A percentile compares a stretch with the other conserved stretches of the same genome.
These are phyloP conservation scores for Copromyces sp. DNA, from an alignment of 495 filamentous ascomycete species.

Conservation along the genomic window DNA sequence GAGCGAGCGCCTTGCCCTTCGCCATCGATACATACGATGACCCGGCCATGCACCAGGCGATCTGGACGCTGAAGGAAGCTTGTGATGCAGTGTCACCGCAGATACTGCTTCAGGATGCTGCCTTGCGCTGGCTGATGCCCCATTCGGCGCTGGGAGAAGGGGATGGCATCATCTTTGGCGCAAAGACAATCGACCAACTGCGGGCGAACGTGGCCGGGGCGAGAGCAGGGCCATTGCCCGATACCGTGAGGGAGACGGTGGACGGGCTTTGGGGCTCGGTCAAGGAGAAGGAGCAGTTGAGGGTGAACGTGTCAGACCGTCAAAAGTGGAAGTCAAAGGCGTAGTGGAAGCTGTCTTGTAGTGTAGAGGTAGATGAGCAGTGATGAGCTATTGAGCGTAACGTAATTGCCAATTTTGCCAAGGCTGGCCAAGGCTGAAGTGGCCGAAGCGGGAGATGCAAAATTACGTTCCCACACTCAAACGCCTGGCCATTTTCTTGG, in stretches of 20 bases:
- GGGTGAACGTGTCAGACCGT: neutral
- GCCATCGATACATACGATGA: conserved; percentile 36
- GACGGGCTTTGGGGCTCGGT: neutral
- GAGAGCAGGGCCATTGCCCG: neutral
- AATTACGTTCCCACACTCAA: too few species aligned
- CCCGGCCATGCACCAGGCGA: conserved; percentile 26
- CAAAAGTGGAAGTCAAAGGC: neutral
- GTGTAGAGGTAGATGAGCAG: neutral
- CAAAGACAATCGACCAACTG: conserved; percentile 13
- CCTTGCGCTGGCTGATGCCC: conserved; percentile 46
- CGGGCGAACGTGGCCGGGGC: conserved; percentile 1
- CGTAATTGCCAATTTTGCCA: neutral
- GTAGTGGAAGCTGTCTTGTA: neutral
- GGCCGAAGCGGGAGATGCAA: neutral
- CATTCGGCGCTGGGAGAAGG: conserved; percentile 38
- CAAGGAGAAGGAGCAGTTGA: neutral
- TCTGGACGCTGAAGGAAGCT: conserved; percentile 29
- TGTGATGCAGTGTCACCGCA: neutral
- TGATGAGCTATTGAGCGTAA: neutral
- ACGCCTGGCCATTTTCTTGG: too few species aligned
- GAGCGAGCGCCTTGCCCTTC: conserved; percentile 13
- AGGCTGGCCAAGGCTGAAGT: neutral
- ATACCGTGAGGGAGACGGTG: neutral
- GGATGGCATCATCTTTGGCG: conserved; percentile 47
- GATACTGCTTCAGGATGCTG: conserved; percentile 24